Conservation (phyloP, 192 early-diverging fungal species). For the Coemansia sp. region DNA sequence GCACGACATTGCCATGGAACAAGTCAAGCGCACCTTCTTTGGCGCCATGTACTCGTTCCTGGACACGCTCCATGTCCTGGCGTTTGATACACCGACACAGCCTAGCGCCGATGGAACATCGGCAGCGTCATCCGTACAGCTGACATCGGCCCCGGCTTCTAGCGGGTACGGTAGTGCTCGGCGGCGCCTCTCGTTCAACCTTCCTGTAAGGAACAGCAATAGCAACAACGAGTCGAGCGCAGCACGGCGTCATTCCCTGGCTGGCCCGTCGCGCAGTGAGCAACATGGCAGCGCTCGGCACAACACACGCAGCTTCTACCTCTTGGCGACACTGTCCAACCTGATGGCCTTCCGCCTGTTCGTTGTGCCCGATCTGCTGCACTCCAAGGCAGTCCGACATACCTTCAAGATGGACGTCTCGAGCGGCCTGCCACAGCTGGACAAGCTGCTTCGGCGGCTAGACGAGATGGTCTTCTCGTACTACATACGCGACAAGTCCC, state of each 20-base stretch:
- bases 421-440: constrained; percentile 58
- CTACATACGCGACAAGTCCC: constrained; percentile 74
- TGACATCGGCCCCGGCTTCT: background rate
- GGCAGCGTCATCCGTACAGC: background rate
- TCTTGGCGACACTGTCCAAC: constrained; percentile 82
- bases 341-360: constrained; percentile 63
- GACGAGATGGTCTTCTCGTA: constrained; percentile 80
- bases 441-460: constrained; percentile 67
- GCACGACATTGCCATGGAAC: constrained; percentile 37
- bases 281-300: constrained; percentile 2
- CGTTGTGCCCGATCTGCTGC: constrained; percentile 71
- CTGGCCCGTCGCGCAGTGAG: constrained; percentile 9
- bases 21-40: constrained; percentile 62
- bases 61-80: constrained; percentile 74
- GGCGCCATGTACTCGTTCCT: constrained; percentile 68
- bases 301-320: constrained; percentile 29
- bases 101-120: background rate
- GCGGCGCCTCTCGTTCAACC: constrained; percentile 33
- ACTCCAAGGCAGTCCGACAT: constrained; percentile 56
- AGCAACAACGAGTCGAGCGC: background rate
- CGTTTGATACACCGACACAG: constrained; percentile 14
- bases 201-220: constrained; percentile 12
- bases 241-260: constrained; percentile 22
- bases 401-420: constrained; percentile 57
- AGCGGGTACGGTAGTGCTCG: background rate